Conservation (phyloP, 345 rosid species). For the Mallotus nudiflorus region DNA sequence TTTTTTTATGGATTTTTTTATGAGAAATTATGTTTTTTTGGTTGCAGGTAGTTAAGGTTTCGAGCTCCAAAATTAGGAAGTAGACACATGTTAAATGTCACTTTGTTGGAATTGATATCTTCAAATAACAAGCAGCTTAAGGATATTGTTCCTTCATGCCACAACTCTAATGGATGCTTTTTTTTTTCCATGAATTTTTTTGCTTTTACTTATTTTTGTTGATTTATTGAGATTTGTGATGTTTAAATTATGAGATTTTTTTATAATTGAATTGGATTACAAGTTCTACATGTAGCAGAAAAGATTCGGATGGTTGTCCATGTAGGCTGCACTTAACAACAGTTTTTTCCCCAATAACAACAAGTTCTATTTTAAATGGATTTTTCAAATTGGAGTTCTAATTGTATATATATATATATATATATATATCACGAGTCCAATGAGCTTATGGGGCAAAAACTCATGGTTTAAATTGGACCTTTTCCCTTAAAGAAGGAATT, state of each 20-base stretch:
- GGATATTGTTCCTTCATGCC: slow-evolving; percentile 40
- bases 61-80: slow-evolving; percentile 38
- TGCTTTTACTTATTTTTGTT: background rate
- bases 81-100: slow-evolving; percentile 38
- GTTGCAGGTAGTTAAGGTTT: slow-evolving; percentile 33
- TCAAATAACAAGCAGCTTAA: slow-evolving; percentile 35
- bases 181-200: no score
- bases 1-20: background rate
- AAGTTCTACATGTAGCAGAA: slow-evolving; percentile 40
- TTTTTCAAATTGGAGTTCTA: no score
- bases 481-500: no score
- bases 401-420: no score
- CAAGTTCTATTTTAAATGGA: no score
- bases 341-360: no score
- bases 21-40: no score
- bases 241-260: background rate
- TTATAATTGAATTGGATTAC: background rate
- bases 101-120: slow-evolving; percentile 36
- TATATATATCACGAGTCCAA: no score
- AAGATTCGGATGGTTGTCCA: no score
- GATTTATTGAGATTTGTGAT: background rate
- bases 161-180: slow-evolving; percentile 34
- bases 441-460: no score
- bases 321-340: no score
- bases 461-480: no score